Base-by-base conservation (phyloP, 345 rosid genomes). In the Combretum micranthum region DNA sequence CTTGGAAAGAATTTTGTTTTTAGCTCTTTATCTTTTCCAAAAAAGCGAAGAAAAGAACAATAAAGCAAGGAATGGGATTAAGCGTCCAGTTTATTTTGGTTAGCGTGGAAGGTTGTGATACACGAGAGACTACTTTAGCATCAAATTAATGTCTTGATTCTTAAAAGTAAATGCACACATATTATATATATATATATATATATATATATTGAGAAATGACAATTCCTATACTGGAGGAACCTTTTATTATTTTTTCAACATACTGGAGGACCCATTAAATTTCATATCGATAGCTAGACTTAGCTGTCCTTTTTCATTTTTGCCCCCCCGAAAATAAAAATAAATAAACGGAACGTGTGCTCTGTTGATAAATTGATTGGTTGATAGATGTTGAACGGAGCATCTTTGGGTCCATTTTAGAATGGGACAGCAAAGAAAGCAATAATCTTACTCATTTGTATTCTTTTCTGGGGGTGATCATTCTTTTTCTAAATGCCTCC, bases 101-200 rank as follows among this genome's bases (percentile, higher is more conserved):
- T 17, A 48, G 59, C 19, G 65, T 62, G 58, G 69, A 68, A 53
- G 53, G 44, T 48, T 49, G 43, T 48, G 82, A 73, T 69, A 61
- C 58, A 63, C 64, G 60, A 53, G 64, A 57, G 65, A 57, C 73
- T 71, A 68, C 69, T 67, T 75, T 62, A 58, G 65, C 76, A 63
- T 25, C 42, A 57, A 73, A 76, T 79, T 80, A 75, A 81, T 63
- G 59, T 75, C 65, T 65, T 69, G 80, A 77, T 77, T 82, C 77
- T 72, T 60, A 72, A 76, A 69, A n/a, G n/a, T n/a, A n/a, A n/a
- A n/a, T n/a, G n/a, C n/a, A n/a, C n/a, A n/a, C n/a, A n/a, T n/a
- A n/a, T n/a, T 64, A 69, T 75, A 66, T 69, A 56, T 44, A 12
- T 16, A 23, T 66, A 57, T 71, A 68, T 71, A 63, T 74, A 60